phyloP scores from a whole-genome alignment of 768 basidiomycete species.

The Fomitopsis pulvina region DNA sequence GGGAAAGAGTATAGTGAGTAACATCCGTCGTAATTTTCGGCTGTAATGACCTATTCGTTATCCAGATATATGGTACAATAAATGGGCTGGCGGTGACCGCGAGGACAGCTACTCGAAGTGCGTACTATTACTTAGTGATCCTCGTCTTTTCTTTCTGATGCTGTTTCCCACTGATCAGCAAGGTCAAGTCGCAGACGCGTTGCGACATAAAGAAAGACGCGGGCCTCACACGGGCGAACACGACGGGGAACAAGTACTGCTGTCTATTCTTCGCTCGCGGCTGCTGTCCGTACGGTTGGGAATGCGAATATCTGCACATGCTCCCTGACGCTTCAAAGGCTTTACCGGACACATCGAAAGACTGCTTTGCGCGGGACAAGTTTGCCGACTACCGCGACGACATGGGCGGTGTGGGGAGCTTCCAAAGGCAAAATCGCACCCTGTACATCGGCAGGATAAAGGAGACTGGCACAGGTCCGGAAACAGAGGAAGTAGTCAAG shows the following conservation, averaged over 20 bases:
- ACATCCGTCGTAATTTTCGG: slow-evolving; percentile 2
- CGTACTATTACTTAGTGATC: slow-evolving; percentile 24
- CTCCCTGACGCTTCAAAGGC: slow-evolving; percentile 66
- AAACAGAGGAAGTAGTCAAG: slow-evolving; percentile 87
- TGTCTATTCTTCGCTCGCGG: slow-evolving; percentile 96
- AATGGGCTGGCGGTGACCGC: slow-evolving; percentile 99
- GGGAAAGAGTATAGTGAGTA: slow-evolving; percentile 94
- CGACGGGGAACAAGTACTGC: slow-evolving; percentile 84
- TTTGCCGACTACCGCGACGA: slow-evolving; percentile 97
- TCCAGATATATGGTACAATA: slow-evolving; percentile 96
- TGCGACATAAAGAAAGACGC: slow-evolving; percentile 85
- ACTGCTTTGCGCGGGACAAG: slow-evolving; percentile 96
- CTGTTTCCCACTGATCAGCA: slow-evolving; percentile 38
- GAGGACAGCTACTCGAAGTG: slow-evolving; percentile 96
- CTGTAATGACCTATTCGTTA: slow-evolving; percentile 6
- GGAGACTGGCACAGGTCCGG: slow-evolving; percentile 80
- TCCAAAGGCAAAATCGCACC: slow-evolving; percentile 90
- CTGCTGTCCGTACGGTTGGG: slow-evolving; percentile 97
- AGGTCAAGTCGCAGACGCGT: slow-evolving; percentile 90
- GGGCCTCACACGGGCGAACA: slow-evolving; percentile 93
- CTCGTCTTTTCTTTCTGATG: background rate
- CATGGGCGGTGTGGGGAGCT: slow-evolving; percentile 99
- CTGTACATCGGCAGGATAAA: slow-evolving; percentile 92
- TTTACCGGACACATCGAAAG: slow-evolving; percentile 88
- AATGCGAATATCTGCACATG: slow-evolving; percentile 93